These are phyloP conservation scores for Beauveria pseudobassiana DNA, from an alignment of 2,329 filamentous ascomycete species.

Conservation along the genomic window DNA sequence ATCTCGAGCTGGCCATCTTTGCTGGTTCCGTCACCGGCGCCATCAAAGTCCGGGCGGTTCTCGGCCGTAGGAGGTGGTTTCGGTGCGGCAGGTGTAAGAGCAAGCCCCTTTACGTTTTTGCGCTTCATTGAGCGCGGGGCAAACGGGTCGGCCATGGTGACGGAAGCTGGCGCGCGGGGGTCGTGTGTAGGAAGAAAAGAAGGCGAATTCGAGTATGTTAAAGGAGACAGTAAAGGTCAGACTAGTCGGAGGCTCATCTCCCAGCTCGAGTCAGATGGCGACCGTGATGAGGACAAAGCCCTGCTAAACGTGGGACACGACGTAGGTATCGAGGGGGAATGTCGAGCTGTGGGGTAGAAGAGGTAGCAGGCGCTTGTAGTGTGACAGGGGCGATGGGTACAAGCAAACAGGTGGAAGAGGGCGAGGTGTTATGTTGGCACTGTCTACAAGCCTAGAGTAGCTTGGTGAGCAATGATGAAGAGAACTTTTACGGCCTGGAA, in stretches of 20 bases:
- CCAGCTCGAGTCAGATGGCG: slow-evolving; percentile 3
- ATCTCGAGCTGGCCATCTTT: slow-evolving; percentile 71
- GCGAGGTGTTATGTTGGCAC: background rate
- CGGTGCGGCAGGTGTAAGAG: slow-evolving; percentile 70
- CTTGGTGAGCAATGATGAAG: background rate
- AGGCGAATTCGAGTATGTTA: slow-evolving; percentile 2
- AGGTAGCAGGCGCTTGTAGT: slow-evolving; percentile 7
- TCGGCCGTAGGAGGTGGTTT: slow-evolving; percentile 66
- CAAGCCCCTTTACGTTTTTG: slow-evolving; percentile 97
- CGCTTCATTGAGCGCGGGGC: slow-evolving; percentile 84
- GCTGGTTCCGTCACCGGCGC: slow-evolving; percentile 51
- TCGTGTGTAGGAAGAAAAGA: background rate
- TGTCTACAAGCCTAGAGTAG: background rate
- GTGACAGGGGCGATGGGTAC: background rate
- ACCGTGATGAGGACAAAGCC: slow-evolving; percentile 5
- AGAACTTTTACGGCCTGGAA: background rate
- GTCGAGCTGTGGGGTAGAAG: slow-evolving; percentile 9
- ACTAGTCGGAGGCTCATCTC: background rate
- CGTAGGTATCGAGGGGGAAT: slow-evolving; percentile 5
- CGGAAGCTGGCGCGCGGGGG: slow-evolving; percentile 5
- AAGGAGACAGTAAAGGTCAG: background rate
- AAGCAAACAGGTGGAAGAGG: background rate
- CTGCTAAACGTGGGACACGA: slow-evolving; percentile 4
- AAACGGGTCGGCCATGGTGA: slow-evolving; percentile 54
- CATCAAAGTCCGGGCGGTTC: slow-evolving; percentile 53